Base-by-base conservation (phyloP, 2,329 filamentous ascomycete species). In the Trichoderma afroharzianum region DNA sequence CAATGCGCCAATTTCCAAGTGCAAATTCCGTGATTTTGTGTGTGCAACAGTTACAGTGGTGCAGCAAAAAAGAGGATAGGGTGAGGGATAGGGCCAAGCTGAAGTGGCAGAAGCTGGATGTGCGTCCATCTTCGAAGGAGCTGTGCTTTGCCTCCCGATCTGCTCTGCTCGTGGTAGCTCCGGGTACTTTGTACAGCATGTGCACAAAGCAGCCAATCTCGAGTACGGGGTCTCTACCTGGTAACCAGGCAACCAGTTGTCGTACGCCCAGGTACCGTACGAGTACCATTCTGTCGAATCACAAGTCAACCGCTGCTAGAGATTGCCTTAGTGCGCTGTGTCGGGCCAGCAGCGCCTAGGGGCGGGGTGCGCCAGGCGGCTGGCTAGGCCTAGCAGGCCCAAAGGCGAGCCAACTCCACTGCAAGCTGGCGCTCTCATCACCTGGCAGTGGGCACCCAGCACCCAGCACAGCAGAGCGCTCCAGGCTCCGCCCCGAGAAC, bases 401-500 rank as follows among this genome's bases (percentile, higher is more conserved):
- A 33, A 53, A 66, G 55, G 15, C 63, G 55, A 68, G 66, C 68
- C 47, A 57, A 63, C 68, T 70, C 68, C 68, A 70, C 68, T 70
- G 61, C 68, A 47, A 62, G 47, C 68, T 28, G 61, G 61, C 68
- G 59, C 53, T 57, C 61, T 64, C 62, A 64, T 66, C 61, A 71
- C 68, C 68, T 70, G 59, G 68, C 59, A 57, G 61, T 59, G 61
- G 63, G 70, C 63, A 55, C 43, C 43, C 43, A 50, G 43, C 43
- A n/a, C 55, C 26, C 26, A 26, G 26, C 33, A 2, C 50, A 58
- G 32, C 43, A n/a, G 36, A 62, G 36, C 59, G 21, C 14, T 39
- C 57, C 32, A 63, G 55, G 63, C 62, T 70, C 72, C 69, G 63
- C 72, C 71, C 68, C 70, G 69, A 69, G 63, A 66, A 70, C 64